Conservation (phyloP, 352 stramenopile genomes). For the Peronospora belbahrii region DNA sequence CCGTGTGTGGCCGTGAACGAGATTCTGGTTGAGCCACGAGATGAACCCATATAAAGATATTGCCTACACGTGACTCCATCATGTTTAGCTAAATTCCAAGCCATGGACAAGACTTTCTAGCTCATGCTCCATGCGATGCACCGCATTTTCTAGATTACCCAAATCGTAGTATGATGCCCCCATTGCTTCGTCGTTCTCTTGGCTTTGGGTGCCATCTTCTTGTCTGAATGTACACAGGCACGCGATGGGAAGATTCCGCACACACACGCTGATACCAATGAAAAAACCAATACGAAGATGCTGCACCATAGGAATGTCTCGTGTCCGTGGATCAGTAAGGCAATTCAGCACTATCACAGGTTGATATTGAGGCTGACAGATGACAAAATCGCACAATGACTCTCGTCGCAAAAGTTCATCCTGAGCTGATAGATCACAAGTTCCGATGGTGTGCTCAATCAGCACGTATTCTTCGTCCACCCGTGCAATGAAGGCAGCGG, state of each 20-base stretch:
- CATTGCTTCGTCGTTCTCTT: constrained; percentile 14
- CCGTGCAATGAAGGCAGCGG: constrained; percentile 43
- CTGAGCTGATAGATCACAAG: constrained; percentile 15
- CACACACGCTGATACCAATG: constrained; percentile 37
- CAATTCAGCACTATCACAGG: constrained; percentile 46
- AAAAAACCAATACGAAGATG: constrained; percentile 48
- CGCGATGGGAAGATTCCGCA: constrained; percentile 44
- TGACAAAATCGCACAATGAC: constrained; percentile 51
- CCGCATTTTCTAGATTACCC: constrained; percentile 31
- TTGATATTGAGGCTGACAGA: constrained; percentile 34
- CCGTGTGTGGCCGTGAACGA: constrained; percentile 86
- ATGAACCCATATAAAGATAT: constrained; percentile 61
- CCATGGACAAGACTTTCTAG: constrained; percentile 39
- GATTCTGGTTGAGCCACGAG: constrained; percentile 85
- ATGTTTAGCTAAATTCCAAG: constrained; percentile 25
- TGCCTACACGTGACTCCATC: not conserved
- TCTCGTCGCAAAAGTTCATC: constrained; percentile 35
- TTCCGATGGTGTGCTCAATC: constrained; percentile 44
- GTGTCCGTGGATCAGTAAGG: constrained; percentile 34
- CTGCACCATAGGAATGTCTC: constrained; percentile 49
- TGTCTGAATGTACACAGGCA: constrained; percentile 50
- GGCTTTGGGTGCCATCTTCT: constrained; percentile 19
- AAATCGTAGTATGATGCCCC: constrained; percentile 32
- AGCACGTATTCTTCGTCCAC: constrained; percentile 40
- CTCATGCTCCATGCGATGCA: constrained; percentile 37